Evolutionary conservation across 2,329 filamentous ascomycete species (phyloP), one percentile per base, ranked within the genome.

Genomic region (Monosporascus sp.): DNA sequence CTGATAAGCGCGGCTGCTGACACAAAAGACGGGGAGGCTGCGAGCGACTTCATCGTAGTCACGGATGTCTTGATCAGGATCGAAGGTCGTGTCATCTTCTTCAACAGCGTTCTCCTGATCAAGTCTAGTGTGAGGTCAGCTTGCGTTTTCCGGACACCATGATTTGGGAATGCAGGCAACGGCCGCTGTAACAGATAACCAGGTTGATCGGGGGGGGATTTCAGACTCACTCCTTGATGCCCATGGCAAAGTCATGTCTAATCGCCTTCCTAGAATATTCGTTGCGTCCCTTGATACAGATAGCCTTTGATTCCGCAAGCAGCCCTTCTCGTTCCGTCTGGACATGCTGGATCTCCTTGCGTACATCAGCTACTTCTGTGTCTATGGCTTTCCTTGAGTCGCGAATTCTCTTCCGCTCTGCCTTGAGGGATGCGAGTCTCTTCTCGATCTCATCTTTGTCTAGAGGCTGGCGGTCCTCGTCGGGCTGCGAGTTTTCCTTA

Each of bases 1-100:
- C 58, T 88, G 83, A 51, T 85, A 88, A 0, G 78, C 83, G 45
- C 79, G 71, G 47, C 79, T 81, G 53, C 80, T 84, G 17, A 87
- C 80, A 55, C 83, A 87, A 60, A 86, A 88, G 2, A 88, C 83
- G 0, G 82, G 78, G 0, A 88, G 70, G 0, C 70, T 72, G 8
- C 65, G 65, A 0, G 80, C 82, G 7, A 86, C 74, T 44, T 80
- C 66, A 0, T 80, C 74, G 50, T 87, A 87, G 59, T 86, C 76
- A 9, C 81, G 74, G 2, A 72, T 45, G 6, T 83, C 77, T n/a
- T 75, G 61, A 2, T 79, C 74, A 0, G 80, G 79, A 56, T 84
- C 69, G 57, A 83, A 84, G 8, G 72, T 72, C 1, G 72, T 74
- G 20, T 79, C 79, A 45, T 84, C 74, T 57, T 80, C 72, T 55